Percentiles rank a stretch among this genome's conserved stretches.
These are phyloP conservation scores for Nephelium lappaceum DNA, from an alignment of 345 rosid genomes.

Conservation along the genomic window DNA sequence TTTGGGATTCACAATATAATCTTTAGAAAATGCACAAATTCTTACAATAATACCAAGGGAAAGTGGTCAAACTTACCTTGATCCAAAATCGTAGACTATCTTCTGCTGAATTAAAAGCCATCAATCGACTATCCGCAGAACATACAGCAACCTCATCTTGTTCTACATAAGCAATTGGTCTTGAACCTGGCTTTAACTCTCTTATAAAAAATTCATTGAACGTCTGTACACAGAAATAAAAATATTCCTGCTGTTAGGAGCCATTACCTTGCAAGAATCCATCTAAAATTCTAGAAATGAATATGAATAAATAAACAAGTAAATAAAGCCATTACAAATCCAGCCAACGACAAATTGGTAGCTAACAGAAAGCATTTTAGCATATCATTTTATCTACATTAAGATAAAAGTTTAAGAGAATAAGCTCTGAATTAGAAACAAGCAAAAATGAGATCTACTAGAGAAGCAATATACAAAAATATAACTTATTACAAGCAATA, in stretches of 20 bases:
- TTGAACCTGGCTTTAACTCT: conserved; percentile 80
- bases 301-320: not conserved
- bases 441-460: not conserved
- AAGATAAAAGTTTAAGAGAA: not conserved
- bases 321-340: not conserved
- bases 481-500: not conserved
- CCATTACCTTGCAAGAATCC: conserved; percentile 2
- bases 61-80: conserved; percentile 51
- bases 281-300: not conserved
- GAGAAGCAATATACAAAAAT: not conserved
- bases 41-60: conserved; percentile 5
- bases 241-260: conserved; percentile 10
- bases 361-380: not conserved
- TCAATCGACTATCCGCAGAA: conserved; percentile 88
- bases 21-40: not conserved
- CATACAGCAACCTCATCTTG: conserved; percentile 67
- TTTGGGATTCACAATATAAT: not conserved
- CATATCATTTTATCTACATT: not conserved
- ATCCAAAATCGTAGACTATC: conserved; percentile 86
- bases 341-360: not conserved
- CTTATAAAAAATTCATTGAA: conserved; percentile 91
- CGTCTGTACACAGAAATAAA: conserved; percentile 51
- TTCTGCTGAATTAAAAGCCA: conserved; percentile 69
- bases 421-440: not conserved
- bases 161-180: conserved; percentile 62